Conservation (phyloP, 495 filamentous ascomycete genomes). For the Apodospora peruviana region DNA sequence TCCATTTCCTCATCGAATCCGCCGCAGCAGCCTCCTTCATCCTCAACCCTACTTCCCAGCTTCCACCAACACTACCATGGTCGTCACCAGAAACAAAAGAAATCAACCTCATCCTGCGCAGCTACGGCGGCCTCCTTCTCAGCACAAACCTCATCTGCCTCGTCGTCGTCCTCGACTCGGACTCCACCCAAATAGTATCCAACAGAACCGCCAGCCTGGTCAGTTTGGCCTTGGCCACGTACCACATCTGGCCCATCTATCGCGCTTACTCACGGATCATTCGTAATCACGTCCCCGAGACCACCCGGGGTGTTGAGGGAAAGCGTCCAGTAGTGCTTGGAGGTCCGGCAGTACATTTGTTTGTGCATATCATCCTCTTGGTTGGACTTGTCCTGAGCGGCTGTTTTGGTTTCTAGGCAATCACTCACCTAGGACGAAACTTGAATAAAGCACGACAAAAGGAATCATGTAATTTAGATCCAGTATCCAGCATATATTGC, state of each 20-base stretch:
- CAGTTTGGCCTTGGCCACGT: slow-evolving; percentile 26
- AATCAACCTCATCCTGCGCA: slow-evolving; percentile 29
- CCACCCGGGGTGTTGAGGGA: background rate
- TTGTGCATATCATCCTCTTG: slow-evolving; percentile 21
- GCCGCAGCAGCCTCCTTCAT: slow-evolving; percentile 19
- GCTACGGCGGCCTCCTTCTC: slow-evolving; percentile 33
- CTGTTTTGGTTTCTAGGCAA: background rate
- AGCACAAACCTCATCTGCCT: slow-evolving; percentile 26
- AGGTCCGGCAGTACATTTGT: slow-evolving; percentile 23
- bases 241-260: slow-evolving; percentile 35
- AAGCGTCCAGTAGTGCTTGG: slow-evolving; percentile 14
- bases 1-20: slow-evolving; percentile 19
- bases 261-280: slow-evolving; percentile 23
- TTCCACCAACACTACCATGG: slow-evolving; percentile 3
- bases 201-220: slow-evolving; percentile 14
- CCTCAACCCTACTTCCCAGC: slow-evolving; percentile 1
- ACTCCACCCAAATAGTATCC: slow-evolving; percentile 10
- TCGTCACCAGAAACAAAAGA: slow-evolving; percentile 19
- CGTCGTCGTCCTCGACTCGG: slow-evolving; percentile 12
- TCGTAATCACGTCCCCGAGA: background rate
- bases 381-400: slow-evolving; percentile 11
- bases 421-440: background rate
- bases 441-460: background rate
- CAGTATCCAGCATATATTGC: background rate
- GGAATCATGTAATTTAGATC: background rate